Conservation (phyloP, 23 red algal species). For the Gracilariopsis chorda region DNA sequence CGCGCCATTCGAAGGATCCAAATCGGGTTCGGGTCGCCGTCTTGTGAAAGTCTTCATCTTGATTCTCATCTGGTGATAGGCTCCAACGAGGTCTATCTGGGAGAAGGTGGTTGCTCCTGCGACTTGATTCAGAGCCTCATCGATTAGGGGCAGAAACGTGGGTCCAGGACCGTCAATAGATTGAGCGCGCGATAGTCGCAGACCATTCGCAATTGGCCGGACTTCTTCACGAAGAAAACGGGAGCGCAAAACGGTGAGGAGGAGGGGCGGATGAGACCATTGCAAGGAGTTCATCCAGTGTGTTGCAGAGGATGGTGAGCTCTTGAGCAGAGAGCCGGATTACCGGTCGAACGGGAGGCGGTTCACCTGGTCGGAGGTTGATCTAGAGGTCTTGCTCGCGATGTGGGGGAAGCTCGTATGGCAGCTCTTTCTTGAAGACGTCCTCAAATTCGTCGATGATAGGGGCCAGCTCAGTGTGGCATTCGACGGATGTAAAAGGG, state of each 20-base stretch:
- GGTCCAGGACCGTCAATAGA: background rate
- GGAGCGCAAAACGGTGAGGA: constrained; percentile 1
- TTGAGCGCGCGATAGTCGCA: constrained; percentile 15
- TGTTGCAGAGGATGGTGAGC: background rate
- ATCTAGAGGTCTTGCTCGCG: background rate
- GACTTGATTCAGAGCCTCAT: constrained; percentile 24
- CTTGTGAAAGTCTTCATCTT: background rate
- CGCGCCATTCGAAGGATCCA: constrained; percentile 19
- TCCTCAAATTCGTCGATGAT: background rate
- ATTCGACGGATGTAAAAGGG: too few relatives aligned
- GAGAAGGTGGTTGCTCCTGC: background rate
- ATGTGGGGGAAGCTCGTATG: background rate
- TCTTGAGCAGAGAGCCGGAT: constrained; percentile 17
- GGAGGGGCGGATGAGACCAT: background rate
- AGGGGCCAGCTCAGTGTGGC: too few relatives aligned
- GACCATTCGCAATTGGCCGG: background rate
- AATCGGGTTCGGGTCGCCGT: background rate
- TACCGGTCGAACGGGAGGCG: background rate
- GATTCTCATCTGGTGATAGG: constrained; percentile 6
- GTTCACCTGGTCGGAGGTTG: background rate
- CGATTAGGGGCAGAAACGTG: background rate
- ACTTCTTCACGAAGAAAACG: constrained; percentile 9
- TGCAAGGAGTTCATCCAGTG: background rate
- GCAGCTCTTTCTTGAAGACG: constrained; percentile 15
- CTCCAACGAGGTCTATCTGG: constrained; percentile 25